These are phyloP conservation scores for Grigorovia transvaalensis DNA, from an alignment of 805 yeast genomes.

Conservation along the genomic window DNA sequence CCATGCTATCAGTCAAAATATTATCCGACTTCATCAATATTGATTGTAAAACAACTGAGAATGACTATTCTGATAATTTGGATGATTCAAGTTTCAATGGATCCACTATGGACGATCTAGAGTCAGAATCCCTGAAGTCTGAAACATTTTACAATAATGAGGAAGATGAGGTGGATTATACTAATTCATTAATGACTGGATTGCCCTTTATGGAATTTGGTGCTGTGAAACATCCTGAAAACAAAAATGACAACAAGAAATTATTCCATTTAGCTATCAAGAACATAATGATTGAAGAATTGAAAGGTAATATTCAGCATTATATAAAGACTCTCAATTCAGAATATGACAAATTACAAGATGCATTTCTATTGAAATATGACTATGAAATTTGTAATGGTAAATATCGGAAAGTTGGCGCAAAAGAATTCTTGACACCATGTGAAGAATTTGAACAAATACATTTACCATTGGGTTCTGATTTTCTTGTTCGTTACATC, in stretches of 20 bases:
- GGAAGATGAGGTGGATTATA: not conserved
- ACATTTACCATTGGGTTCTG: slow-evolving; percentile 7
- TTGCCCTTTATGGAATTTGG: slow-evolving; percentile 1
- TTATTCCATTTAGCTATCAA: not conserved
- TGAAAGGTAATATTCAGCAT: not conserved
- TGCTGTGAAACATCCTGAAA: not conserved
- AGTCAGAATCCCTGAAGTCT: not conserved
- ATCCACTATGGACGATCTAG: not conserved
- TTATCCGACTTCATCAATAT: not conserved
- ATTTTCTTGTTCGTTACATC: slow-evolving; percentile 5
- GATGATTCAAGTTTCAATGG: not conserved
- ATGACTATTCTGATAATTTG: not conserved
- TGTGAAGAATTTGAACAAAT: slow-evolving; percentile 7
- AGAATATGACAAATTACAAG: slow-evolving; percentile 2
- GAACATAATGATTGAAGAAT: not conserved
- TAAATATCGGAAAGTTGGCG: not conserved
- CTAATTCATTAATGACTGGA: slow-evolving; percentile 1
- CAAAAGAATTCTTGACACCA: not conserved
- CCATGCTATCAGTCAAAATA: not conserved
- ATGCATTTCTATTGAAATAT: not conserved
- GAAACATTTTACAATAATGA: not conserved
- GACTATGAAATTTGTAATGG: not conserved
- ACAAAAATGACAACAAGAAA: not conserved
- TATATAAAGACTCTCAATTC: slow-evolving; percentile 1
- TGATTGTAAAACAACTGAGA: not conserved